Base-by-base conservation (phyloP, 2,329 filamentous ascomycete genomes). In the Fusarium siculi region DNA sequence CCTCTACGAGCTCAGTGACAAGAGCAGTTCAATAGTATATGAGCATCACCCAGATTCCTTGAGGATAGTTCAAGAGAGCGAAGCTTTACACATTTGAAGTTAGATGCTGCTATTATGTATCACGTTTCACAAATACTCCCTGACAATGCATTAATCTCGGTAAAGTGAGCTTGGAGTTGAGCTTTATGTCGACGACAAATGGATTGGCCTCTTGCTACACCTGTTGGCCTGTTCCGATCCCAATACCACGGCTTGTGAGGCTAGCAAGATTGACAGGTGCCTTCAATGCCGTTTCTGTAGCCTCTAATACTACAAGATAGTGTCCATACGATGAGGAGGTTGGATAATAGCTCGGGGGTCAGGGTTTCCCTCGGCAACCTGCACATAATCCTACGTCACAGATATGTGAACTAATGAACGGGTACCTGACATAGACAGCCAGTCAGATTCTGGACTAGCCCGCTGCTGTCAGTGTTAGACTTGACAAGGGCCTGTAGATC, bases 301-400 rank as follows among this genome's bases (percentile, higher is more conserved):
- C 10, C 3, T 34, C 2, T 2, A 14, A 3, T 1, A 8, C 14
- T 19, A 3, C 8, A 5, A 34, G 2, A 19, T 4, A 7, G 7
- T 1, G 3, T 23, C 15, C 9, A 5, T 10, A 9, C 12, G 7
- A 14, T 5, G 7, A 9, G 12, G 0, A 4, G 1, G 11, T 2
- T 50, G 21, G 8, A 2, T 2, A 14, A 5, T 23, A 5, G 47
- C 21, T 10, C 11, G 16, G 32, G 21, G 16, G 3, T 18, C 7
- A 50, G 16, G 15, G 1, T 19, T 21, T 3, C 2, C 7, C 9
- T 30, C 16, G 25, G 25, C 25, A 30, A 16, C n/a, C 4, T 18
- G 21, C 15, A 9, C 15, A 14, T 50, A 23, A 5, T 8, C 5
- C 7, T 9, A 0, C 7, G 15, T 15, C 18, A 21, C 9, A 16